phyloP scores from a whole-genome alignment of 2,329 filamentous ascomycete species.

The Diplocarpon rosae region DNA sequence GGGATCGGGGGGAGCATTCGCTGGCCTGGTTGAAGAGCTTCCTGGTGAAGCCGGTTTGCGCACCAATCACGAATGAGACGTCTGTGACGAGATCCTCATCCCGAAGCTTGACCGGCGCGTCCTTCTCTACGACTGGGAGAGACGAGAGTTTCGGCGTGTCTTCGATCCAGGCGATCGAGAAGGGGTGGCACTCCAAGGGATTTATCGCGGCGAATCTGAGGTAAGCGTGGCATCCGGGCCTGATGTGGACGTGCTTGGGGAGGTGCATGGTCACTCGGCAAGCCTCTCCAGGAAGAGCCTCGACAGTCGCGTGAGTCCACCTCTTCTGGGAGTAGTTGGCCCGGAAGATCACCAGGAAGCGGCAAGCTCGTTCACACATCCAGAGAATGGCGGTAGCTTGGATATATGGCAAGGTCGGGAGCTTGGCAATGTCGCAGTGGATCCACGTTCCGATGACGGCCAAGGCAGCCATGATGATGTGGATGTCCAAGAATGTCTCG shows the following conservation, averaged over 20 bases:
- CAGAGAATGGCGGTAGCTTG: constrained; percentile 66
- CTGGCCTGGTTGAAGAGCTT: constrained; percentile 63
- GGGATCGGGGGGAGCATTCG: constrained; percentile 16
- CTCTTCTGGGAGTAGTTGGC: constrained; percentile 44
- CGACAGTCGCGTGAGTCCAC: constrained; percentile 53
- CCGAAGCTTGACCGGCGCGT: constrained; percentile 4
- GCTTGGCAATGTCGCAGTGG: constrained; percentile 58
- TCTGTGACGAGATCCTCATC: constrained; percentile 31
- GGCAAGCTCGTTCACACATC: constrained; percentile 56
- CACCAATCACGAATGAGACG: constrained; percentile 76
- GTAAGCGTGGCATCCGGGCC: constrained; percentile 65
- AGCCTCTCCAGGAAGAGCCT: constrained; percentile 58
- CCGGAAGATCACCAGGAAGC: constrained; percentile 52
- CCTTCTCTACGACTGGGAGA: constrained; percentile 30
- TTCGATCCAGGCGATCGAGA: constrained; percentile 67
- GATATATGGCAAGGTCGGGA: constrained; percentile 63
- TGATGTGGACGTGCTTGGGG: constrained; percentile 53
- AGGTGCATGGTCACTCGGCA: constrained; percentile 60
- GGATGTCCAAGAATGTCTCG: constrained; percentile 84
- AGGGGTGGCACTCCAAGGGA: constrained; percentile 65
- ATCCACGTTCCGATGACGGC: constrained; percentile 64
- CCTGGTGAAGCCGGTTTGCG: constrained; percentile 80
- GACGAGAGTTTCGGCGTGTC: constrained; percentile 33
- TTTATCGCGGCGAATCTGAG: constrained; percentile 57
- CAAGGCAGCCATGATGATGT: constrained; percentile 64